These are phyloP conservation scores for Thermothelomyces thermophilus DNA, from an alignment of 2,329 filamentous ascomycete genomes.

Conservation along the genomic window DNA sequence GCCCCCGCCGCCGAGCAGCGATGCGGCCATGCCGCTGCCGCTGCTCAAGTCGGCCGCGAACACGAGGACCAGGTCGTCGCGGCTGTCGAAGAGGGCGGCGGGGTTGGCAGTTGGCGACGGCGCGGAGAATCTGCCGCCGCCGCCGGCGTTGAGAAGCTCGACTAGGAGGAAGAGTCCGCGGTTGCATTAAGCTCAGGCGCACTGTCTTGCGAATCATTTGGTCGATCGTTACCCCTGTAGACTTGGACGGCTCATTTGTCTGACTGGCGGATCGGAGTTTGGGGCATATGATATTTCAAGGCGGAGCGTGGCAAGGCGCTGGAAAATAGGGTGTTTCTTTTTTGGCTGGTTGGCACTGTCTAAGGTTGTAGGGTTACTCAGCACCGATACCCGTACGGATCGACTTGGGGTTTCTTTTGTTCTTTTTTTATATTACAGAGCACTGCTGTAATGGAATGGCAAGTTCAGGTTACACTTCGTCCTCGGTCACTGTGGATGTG, in stretches of 20 bases:
- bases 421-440: background rate
- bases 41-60: conserved; percentile 37
- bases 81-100: conserved; percentile 30
- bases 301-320: background rate
- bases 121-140: conserved; percentile 46
- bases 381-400: conserved; percentile 16
- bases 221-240: background rate
- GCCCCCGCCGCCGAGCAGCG: conserved; percentile 25
- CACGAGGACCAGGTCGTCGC: conserved; percentile 28
- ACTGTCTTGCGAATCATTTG: background rate
- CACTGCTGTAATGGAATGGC: background rate
- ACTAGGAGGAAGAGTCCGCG: conserved; percentile 51
- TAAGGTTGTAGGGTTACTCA: conserved; percentile 17
- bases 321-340: background rate
- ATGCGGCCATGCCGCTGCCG: conserved; percentile 34
- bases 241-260: background rate
- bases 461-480: background rate
- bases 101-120: too few species aligned
- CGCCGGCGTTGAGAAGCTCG: conserved; percentile 39
- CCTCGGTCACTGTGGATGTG: too few species aligned
- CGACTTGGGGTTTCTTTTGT: conserved; percentile 5
- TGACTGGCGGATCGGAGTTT: background rate
- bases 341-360: background rate
- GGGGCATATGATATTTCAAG: background rate
- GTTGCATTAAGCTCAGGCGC: conserved; percentile 28